phyloP scores from a whole-genome alignment of 1,284 basidiomycete genomes.

The Cryptococcus floricola region DNA sequence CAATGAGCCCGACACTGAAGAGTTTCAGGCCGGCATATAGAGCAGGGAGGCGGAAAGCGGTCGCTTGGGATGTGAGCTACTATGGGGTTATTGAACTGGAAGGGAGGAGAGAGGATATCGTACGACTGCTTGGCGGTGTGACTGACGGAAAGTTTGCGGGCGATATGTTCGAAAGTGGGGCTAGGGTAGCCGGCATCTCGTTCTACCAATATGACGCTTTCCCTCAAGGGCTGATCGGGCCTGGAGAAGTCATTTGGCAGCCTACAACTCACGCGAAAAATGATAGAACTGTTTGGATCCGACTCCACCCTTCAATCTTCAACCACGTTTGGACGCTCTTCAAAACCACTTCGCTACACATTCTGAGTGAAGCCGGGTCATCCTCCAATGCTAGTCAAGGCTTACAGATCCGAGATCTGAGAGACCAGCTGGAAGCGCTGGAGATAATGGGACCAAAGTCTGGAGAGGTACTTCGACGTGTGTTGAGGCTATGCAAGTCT shows the following conservation, averaged over 20 bases:
- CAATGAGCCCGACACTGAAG: conserved; percentile 80
- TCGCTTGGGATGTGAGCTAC: conserved; percentile 84
- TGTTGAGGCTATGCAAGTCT: conserved; percentile 58
- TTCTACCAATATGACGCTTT: conserved; percentile 53
- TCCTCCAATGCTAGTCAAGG: conserved; percentile 23
- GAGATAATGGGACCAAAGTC: conserved; percentile 82
- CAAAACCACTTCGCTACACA: conserved; percentile 21
- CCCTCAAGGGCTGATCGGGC: conserved; percentile 67
- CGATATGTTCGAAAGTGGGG: conserved; percentile 57
- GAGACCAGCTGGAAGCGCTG: conserved; percentile 68
- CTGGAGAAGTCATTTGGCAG: conserved; percentile 70
- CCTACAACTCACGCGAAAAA: conserved; percentile 23
- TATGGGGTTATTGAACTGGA: conserved; percentile 67
- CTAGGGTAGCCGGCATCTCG: conserved; percentile 34
- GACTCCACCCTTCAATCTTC: conserved; percentile 70
- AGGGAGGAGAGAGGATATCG: conserved; percentile 59
- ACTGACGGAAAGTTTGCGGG: conserved; percentile 34
- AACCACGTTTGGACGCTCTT: conserved; percentile 58
- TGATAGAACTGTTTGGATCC: conserved; percentile 60
- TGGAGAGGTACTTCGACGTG: conserved; percentile 70
- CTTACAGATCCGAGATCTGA: conserved; percentile 65
- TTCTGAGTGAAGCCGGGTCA: not conserved
- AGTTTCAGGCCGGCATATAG: conserved; percentile 82
- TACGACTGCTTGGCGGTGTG: conserved; percentile 54
- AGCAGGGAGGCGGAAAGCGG: conserved; percentile 73